Conservation (phyloP, 148 eudicot species). For the Chenopodium berlandieri region DNA sequence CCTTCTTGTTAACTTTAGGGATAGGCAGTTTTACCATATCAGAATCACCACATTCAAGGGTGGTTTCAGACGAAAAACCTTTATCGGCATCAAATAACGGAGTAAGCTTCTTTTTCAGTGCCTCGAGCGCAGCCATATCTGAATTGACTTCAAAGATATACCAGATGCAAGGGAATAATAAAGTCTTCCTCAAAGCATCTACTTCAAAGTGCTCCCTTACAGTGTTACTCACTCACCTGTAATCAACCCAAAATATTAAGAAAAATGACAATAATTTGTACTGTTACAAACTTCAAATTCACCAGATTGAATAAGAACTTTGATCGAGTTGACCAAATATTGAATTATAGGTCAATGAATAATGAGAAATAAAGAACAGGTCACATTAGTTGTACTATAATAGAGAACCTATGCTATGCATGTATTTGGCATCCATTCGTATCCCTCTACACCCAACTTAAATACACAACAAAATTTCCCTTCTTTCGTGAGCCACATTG, state of each 20-base stretch:
- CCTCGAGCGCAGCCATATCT: slow-evolving; percentile 83
- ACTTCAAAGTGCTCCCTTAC: neutral
- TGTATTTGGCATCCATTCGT: neutral
- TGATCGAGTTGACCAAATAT: neutral
- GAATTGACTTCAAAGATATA: slow-evolving; percentile 6
- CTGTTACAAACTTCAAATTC: neutral
- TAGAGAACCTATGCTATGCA: neutral
- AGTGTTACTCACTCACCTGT: neutral
- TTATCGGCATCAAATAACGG: slow-evolving; percentile 93
- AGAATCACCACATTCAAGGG: slow-evolving; percentile 61
- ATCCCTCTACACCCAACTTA: neutral
- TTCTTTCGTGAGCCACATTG: no score
- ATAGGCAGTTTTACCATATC: slow-evolving; percentile 47
- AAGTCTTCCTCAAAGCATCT: neutral
- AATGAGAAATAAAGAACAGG: neutral
- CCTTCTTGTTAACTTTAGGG: neutral
- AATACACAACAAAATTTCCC: neutral
- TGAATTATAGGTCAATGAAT: neutral
- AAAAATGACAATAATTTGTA: neutral
- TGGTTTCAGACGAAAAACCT: slow-evolving; percentile 62
- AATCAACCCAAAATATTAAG: neutral
- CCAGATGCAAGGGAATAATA: neutral
- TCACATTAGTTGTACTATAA: neutral
- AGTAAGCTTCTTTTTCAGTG: slow-evolving; percentile 81
- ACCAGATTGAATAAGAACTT: neutral